Evolutionary conservation across 805 yeast genomes (phyloP).

Genomic region (Groenewaldozyma salmanticensis): DNA sequence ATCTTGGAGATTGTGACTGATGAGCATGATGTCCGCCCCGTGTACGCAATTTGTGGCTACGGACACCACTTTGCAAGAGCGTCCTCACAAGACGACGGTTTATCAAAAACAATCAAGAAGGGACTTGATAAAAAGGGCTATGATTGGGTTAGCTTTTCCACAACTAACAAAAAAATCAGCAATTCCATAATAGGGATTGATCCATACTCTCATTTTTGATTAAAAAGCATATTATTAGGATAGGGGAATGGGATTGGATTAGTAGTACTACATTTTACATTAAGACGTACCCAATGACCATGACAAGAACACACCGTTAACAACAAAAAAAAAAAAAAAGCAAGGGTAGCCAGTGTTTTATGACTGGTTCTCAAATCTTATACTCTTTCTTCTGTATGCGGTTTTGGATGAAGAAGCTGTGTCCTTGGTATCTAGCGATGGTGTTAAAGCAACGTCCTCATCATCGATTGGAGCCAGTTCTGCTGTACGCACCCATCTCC

Average conservation of each 20-base stretch:
- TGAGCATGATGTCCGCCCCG: conserved; percentile 21
- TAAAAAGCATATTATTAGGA: conserved; percentile 1
- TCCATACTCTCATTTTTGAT: conserved; percentile 28
- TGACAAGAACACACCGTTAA: too few relatives aligned
- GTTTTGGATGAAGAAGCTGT: conserved; percentile 3
- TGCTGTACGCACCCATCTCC: conserved; percentile 95
- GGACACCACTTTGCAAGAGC: conserved; percentile 26
- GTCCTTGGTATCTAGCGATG: background rate
- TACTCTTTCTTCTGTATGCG: conserved; percentile 13
- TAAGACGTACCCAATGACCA: too few relatives aligned
- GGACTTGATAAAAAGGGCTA: conserved; percentile 31
- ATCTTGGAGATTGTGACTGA: conserved; percentile 17
- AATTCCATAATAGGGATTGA: conserved; percentile 35
- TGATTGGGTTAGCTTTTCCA: conserved; percentile 29
- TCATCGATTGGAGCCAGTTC: conserved; percentile 12
- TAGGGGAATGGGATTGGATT: too few relatives aligned
- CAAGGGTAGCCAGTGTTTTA: background rate
- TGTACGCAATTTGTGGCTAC: conserved; percentile 26
- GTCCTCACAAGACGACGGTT: conserved; percentile 20
- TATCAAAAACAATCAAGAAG: conserved; percentile 24
- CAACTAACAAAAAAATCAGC: conserved; percentile 23
- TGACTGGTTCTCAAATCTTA: conserved; percentile 13
- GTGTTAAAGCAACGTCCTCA: background rate
- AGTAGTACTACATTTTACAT: too few relatives aligned
- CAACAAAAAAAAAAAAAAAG: background rate